phyloP scores from a whole-genome alignment of 2,329 filamentous ascomycete genomes.

The Coniella lustricola region DNA sequence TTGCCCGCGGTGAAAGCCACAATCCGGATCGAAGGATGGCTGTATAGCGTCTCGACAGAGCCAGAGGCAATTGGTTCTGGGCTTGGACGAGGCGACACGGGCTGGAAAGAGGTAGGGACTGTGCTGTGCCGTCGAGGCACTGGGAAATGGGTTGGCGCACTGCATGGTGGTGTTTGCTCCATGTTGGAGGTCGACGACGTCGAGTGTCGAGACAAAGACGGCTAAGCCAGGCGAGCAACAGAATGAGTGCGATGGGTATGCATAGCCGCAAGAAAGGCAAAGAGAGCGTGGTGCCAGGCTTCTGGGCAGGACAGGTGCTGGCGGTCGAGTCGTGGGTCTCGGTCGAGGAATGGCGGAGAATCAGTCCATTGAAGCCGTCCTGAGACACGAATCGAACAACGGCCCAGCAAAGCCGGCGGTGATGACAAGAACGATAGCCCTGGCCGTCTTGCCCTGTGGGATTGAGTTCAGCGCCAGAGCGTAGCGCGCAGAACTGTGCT shows the following conservation, averaged over 20 bases:
- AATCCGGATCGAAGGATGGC: slow-evolving; percentile 66
- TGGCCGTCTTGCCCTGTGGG: not conserved
- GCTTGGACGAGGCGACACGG: slow-evolving; percentile 24
- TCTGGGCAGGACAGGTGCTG: not conserved
- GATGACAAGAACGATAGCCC: not conserved
- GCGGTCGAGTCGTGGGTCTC: slow-evolving; percentile 3
- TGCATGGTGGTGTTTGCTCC: slow-evolving; percentile 11
- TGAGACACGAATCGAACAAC: slow-evolving; percentile 16
- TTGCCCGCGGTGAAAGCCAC: slow-evolving; percentile 41
- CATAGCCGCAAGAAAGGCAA: slow-evolving; percentile 6
- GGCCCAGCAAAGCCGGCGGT: not conserved
- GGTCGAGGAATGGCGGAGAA: slow-evolving; percentile 11
- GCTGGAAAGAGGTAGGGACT: slow-evolving; percentile 30
- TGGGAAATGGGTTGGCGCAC: slow-evolving; percentile 16
- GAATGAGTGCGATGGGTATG: not conserved
- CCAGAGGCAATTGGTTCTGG: slow-evolving; percentile 24
- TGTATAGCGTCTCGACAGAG: slow-evolving; percentile 64
- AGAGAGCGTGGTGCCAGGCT: not conserved
- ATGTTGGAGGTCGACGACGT: slow-evolving; percentile 5
- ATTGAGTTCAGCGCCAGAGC: not conserved
- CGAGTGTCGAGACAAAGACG: not conserved
- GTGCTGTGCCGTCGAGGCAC: slow-evolving; percentile 19
- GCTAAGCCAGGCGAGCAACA: not conserved
- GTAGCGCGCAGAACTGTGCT: not conserved
- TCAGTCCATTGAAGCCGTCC: slow-evolving; percentile 14